Evolutionary conservation across 2,329 filamentous ascomycete species (phyloP), one percentile per base, ranked within the genome.

Genomic region (Colletotrichum theobromicola): DNA sequence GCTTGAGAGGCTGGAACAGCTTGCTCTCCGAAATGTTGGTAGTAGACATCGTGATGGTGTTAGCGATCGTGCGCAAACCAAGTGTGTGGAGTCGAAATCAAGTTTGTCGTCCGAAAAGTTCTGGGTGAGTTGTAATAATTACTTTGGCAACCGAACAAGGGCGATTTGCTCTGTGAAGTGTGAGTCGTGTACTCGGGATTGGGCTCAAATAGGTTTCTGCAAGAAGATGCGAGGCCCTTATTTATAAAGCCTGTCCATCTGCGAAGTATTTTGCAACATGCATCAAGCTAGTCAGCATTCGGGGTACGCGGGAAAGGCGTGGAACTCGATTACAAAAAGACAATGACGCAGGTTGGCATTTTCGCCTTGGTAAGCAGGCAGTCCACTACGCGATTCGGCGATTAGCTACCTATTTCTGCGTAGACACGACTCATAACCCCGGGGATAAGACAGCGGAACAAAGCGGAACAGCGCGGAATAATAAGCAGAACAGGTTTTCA

Each of bases 1-100:
- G 34, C 63, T 60, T 58, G 42, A 75, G 21, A 15, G 69, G 72
- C 63, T 72, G 37, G 46, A 72, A 75, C 6, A 75, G 63, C 18
- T 53, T 72, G 46, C 58, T 70, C 30, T 70, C 67, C 5, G 67
- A 30, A 15, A 70, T 63, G 12, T 30, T 55, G 5, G 67, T 15
- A 7, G 58, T 10, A 34, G 42, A 46, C 67, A 70, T 70, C 10
- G 10, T 64, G 21, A 34, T 3, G 28, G 57, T n/a, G 57, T 12
- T 18, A 18, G 16, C 21, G n/a, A 60, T n/a, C 6, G 57, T 60
- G 57, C 26, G n/a, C 26, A 4, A 21, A 50, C 42, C 42, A 50
- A 50, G 42, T 50, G 42, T n/a, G 42, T 50, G 42, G 42, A n/a
- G 21, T n/a, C 42, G n/a, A 21, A 21, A 6, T 7, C 42, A 21